Evolutionary conservation across 2,329 filamentous ascomycete genomes (phyloP), one percentile per base, ranked within the genome.

Genomic region (Xylaria sp.): DNA sequence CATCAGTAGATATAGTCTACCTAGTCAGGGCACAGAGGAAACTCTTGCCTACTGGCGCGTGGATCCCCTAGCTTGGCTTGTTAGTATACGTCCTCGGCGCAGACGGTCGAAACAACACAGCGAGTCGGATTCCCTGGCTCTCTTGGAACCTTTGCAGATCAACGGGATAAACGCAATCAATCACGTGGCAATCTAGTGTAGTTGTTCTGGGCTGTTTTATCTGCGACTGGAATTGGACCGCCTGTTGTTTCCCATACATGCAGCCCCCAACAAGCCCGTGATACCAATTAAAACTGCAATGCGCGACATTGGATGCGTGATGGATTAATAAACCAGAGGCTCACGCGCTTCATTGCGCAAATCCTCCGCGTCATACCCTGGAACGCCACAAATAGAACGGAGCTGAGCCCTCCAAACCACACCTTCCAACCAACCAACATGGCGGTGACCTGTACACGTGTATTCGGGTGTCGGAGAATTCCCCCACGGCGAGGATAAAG

Each of bases 321-420:
- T 49, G 52, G 48, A 46, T 64, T 56, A 56, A 66, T 56, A 33
- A 62, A 58, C 51, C 31, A 55, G 43, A 33, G 64, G 57, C 67
- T 66, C 67, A 62, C 59, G 51, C 65, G 60, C 59, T 65, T 62
- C 61, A 41, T 56, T 66, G 52, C 56, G 51, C 58, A 39, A 59
- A 66, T 66, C 69, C 62, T 68, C 60, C 48, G 51, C 62, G 36
- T 64, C 62, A 60, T 63, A 68, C 63, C 69, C 68, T 62, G 33
- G 64, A 59, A 48, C 55, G 49, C 67, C 70, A 67, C 63, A 74
- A 73, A 73, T 73, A 73, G 72, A 67, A 72, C 61, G 62, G 64
- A 73, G 63, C 61, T 62, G 55, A 71, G 61, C 64, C 69, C 71
- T 67, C 66, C 70, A 60, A 60, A 64, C 69, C 63, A 71, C 64